phyloP scores from a whole-genome alignment of 108 stramenopile genomes.

The Cyclotella distinguenda region DNA sequence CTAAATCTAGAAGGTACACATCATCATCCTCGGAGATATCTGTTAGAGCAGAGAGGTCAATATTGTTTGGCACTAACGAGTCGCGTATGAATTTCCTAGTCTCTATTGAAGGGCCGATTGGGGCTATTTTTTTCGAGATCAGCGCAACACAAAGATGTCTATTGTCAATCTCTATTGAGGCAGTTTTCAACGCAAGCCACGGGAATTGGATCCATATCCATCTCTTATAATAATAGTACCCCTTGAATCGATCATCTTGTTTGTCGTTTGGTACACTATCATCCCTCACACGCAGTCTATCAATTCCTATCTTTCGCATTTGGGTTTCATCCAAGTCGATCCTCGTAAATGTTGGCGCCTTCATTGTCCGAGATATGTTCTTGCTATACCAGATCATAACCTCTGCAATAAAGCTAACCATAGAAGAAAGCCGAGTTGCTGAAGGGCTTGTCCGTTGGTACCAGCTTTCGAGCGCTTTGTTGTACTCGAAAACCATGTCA shows the following conservation, averaged over 20 bases:
- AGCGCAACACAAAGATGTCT: neutral
- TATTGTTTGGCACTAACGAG: no score
- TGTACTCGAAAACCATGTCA: constrained; percentile 65
- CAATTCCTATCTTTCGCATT: constrained; percentile 27
- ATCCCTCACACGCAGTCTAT: constrained; percentile 1
- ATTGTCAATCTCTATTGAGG: constrained; percentile 1
- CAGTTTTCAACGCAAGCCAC: constrained; percentile 60
- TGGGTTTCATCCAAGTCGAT: constrained; percentile 13
- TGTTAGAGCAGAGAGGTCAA: no score
- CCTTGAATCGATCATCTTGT: neutral
- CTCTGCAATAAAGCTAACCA: constrained; percentile 48
- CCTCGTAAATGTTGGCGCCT: constrained; percentile 43
- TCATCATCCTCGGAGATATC: no score
- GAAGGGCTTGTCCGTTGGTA: constrained; percentile 41
- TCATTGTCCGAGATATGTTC: constrained; percentile 9
- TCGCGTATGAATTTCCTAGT: no score
- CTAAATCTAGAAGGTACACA: no score
- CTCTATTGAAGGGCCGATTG: no score
- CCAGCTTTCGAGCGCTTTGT: constrained; percentile 55
- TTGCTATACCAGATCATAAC: constrained; percentile 58
- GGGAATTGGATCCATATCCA: constrained; percentile 82
- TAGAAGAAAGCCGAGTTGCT: constrained; percentile 38
- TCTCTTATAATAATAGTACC: constrained; percentile 52
- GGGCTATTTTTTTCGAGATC: no score
- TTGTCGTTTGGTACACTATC: neutral